Evolutionary conservation across 177 flowering plant species (phyloP).

Genomic region (Vitis hybrid): DNA sequence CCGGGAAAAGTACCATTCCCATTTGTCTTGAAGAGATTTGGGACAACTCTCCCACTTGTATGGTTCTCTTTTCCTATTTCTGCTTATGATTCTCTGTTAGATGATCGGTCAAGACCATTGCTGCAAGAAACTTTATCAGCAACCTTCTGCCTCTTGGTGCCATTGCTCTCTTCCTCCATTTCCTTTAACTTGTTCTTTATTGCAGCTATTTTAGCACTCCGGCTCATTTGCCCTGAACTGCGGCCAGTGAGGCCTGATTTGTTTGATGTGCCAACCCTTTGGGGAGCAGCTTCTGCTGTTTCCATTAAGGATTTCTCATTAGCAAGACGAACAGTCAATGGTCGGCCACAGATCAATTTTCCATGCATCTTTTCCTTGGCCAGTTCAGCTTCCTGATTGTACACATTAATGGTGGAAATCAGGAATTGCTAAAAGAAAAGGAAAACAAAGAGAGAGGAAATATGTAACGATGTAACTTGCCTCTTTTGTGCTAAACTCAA

Average conservation of each 20-base stretch:
- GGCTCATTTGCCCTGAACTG: conserved; percentile 49
- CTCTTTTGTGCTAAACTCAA: conserved; percentile 77
- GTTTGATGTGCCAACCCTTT: conserved; percentile 27
- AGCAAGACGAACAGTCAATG: conserved; percentile 78
- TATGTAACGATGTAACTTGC: conserved; percentile 40
- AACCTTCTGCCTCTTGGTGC: conserved; percentile 59
- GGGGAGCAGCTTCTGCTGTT: conserved; percentile 29
- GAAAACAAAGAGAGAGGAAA: neutral
- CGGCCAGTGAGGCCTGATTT: conserved; percentile 34
- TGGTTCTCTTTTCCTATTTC: too few species aligned
- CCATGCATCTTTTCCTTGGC: conserved; percentile 95
- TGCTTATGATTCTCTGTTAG: neutral
- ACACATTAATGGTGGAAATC: conserved; percentile 74
- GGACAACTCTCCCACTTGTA: too few species aligned
- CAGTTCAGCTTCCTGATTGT: conserved; percentile 87
- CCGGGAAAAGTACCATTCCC: too few species aligned
- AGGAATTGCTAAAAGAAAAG: conserved; percentile 26
- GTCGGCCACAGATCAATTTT: conserved; percentile 79
- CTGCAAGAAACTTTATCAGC: conserved; percentile 17
- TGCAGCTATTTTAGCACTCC: conserved; percentile 75
- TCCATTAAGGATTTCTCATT: conserved; percentile 60
- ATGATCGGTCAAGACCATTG: neutral
- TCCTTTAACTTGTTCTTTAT: conserved; percentile 83
- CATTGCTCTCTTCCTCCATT: conserved; percentile 59
- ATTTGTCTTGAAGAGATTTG: too few species aligned